phyloP scores from a whole-genome alignment of 805 yeast genomes.

The Jamesozyma jinghongensis region DNA sequence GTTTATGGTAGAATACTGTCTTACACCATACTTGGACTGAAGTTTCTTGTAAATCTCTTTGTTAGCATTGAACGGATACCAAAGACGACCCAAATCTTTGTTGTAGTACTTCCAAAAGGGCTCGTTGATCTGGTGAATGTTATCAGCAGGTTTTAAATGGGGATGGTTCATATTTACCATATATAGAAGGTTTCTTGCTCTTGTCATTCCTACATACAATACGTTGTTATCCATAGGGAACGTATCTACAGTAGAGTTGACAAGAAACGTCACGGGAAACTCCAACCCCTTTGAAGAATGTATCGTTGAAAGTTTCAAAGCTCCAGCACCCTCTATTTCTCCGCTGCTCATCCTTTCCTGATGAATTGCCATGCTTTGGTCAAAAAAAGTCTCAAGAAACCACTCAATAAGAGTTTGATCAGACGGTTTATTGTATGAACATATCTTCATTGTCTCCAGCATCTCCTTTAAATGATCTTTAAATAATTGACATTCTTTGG shows the following conservation, averaged over 20 bases:
- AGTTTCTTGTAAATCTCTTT: not conserved
- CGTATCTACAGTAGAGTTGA: slow-evolving; percentile 12
- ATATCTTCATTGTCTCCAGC: slow-evolving; percentile 29
- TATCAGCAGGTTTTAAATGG: not conserved
- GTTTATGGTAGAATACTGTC: not conserved
- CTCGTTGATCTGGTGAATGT: slow-evolving; percentile 5
- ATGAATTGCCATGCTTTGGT: slow-evolving; percentile 14
- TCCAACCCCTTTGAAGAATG: slow-evolving; percentile 72
- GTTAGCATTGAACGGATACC: not conserved
- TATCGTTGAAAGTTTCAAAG: slow-evolving; percentile 53
- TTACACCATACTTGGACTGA: not conserved
- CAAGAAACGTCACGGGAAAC: slow-evolving; percentile 56
- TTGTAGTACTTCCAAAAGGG: slow-evolving; percentile 28
- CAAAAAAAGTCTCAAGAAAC: slow-evolving; percentile 29
- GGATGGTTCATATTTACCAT: slow-evolving; percentile 15
- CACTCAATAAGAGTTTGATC: slow-evolving; percentile 22
- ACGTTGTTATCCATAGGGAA: slow-evolving; percentile 33
- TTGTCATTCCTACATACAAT: slow-evolving; percentile 57
- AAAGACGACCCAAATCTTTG: slow-evolving; percentile 10
- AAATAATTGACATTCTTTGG: slow-evolving; percentile 17
- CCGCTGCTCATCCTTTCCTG: not conserved
- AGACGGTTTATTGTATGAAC: slow-evolving; percentile 19
- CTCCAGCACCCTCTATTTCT: slow-evolving; percentile 7
- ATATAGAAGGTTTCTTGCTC: slow-evolving; percentile 41
- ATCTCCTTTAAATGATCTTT: slow-evolving; percentile 30